Base-by-base conservation (phyloP, 768 basidiomycete genomes). In the Lentinus brumalis region DNA sequence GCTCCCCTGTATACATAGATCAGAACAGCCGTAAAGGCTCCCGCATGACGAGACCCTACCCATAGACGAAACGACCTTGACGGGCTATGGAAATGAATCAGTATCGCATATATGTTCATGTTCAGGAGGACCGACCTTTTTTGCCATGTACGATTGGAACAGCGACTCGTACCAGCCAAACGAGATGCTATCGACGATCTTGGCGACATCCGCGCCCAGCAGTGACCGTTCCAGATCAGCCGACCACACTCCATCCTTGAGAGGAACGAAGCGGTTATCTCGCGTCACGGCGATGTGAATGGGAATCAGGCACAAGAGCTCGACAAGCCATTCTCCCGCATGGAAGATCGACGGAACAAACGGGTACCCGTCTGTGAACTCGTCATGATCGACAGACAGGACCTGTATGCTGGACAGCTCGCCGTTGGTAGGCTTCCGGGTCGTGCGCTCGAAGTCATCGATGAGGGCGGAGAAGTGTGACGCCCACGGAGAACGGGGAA, bases 81-180 rank as follows among this genome's bases (percentile, higher is more conserved):
- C 85, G 2, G 84, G 85, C 83, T 86, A 55, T 14, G 21, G 49
- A 40, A 52, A 14, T 21, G 10, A 38, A 4, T 10, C 11, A 16
- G 14, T 32, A 18, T 30, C 9, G 30, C 26, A 16, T 47, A 18
- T 29, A 4, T n/a, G 1, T 10, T 18, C 18, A 47, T 29, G 26
- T 10, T n/a, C 6, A 21, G 7, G 3, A 38, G 21, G 30, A 57
- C 71, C 6, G 47, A 80, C 85, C 78, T 82, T 87, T 18, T 74
- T 74, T 0, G 83, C 81, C 81, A 83, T 80, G 56, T 87, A 87
- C 0, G 85, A 86, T 63, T 81, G 81, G 61, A 87, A 84, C 15
- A 87, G 73, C 2, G 82, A 82, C 62, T 87, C 86, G 32, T 86
- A 86, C 86, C 86, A 87, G 1, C 85, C 85, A 55, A 87, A 79